These are phyloP conservation scores for Lanmaoa pseudosensibilis DNA, from an alignment of 768 basidiomycete genomes.

Conservation along the genomic window DNA sequence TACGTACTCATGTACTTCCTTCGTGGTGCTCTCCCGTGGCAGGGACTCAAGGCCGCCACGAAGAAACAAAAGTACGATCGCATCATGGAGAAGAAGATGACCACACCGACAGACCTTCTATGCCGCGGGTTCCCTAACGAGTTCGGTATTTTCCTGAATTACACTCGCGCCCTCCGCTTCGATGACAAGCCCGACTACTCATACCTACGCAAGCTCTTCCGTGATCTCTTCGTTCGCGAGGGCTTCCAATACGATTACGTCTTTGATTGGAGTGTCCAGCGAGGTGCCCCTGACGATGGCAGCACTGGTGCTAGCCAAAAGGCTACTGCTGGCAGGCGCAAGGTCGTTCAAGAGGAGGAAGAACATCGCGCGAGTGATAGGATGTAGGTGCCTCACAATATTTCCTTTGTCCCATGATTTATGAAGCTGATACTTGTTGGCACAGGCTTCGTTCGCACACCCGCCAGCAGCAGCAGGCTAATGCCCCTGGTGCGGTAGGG, in stretches of 20 bases:
- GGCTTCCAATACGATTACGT: slow-evolving; percentile 99
- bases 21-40: slow-evolving; percentile 97
- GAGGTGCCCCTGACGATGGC: slow-evolving; percentile 66
- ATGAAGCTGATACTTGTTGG: slow-evolving; percentile 13
- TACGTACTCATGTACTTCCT: slow-evolving; percentile 99
- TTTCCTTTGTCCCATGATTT: slow-evolving; percentile 14
- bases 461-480: slow-evolving; percentile 74
- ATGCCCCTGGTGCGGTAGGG: slow-evolving; percentile 48
- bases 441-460: slow-evolving; percentile 83
- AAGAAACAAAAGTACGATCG: slow-evolving; percentile 99
- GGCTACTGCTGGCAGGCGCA: slow-evolving; percentile 62
- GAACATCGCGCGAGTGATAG: slow-evolving; percentile 80
- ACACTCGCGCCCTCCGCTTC: slow-evolving; percentile 97
- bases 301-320: slow-evolving; percentile 62
- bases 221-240: slow-evolving; percentile 94
- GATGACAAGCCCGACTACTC: slow-evolving; percentile 99
- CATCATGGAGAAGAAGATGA: slow-evolving; percentile 99
- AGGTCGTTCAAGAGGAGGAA: slow-evolving; percentile 83
- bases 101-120: slow-evolving; percentile 92
- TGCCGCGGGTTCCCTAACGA: slow-evolving; percentile 99
- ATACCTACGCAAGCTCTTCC: slow-evolving; percentile 98
- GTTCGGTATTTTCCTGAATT: slow-evolving; percentile 99
- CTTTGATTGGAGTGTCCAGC: slow-evolving; percentile 97
- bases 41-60: slow-evolving; percentile 98
- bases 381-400: slow-evolving; percentile 59